phyloP scores from a whole-genome alignment of 345 rosid species.

The Hibiscus trionum region DNA sequence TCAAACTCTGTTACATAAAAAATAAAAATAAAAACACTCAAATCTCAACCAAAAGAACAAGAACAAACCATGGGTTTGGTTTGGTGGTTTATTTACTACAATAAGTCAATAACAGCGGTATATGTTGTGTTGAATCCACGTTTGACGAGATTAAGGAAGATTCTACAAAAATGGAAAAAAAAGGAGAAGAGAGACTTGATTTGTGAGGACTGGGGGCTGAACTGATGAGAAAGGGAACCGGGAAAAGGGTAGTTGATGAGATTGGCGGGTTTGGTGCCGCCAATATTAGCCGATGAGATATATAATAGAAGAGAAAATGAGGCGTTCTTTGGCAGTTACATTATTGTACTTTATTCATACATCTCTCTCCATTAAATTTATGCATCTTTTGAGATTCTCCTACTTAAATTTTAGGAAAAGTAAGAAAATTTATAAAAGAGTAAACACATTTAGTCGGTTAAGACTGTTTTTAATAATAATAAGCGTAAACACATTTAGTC shows the following conservation, averaged over 20 bases:
- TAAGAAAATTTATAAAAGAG: too few species aligned
- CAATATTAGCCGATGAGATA: conserved; percentile 59
- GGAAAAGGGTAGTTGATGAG: conserved; percentile 10
- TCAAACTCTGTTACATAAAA: conserved; percentile 9
- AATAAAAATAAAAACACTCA: not conserved
- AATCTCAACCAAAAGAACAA: conserved; percentile 12
- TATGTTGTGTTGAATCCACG: conserved; percentile 19
- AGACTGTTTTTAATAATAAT: too few species aligned
- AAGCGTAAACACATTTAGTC: too few species aligned
- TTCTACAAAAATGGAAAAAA: not conserved
- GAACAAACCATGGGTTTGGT: conserved; percentile 24
- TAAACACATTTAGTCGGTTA: too few species aligned
- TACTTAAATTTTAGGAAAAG: too few species aligned
- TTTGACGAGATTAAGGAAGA: conserved; percentile 15
- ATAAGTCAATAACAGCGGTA: not conserved
- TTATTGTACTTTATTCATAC: not conserved
- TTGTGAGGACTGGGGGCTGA: conserved; percentile 4
- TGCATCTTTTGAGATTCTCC: not conserved
- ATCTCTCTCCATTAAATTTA: not conserved
- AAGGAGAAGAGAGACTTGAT: not conserved
- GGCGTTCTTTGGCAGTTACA: conserved; percentile 47
- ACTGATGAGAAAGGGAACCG: not conserved
- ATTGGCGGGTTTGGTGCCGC: conserved; percentile 74
- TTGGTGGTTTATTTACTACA: not conserved
- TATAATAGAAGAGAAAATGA: not conserved